Evolutionary conservation across 2,329 filamentous ascomycete genomes (phyloP), one percentile per base, ranked within the genome.

Genomic region (Ascochyta lentis): DNA sequence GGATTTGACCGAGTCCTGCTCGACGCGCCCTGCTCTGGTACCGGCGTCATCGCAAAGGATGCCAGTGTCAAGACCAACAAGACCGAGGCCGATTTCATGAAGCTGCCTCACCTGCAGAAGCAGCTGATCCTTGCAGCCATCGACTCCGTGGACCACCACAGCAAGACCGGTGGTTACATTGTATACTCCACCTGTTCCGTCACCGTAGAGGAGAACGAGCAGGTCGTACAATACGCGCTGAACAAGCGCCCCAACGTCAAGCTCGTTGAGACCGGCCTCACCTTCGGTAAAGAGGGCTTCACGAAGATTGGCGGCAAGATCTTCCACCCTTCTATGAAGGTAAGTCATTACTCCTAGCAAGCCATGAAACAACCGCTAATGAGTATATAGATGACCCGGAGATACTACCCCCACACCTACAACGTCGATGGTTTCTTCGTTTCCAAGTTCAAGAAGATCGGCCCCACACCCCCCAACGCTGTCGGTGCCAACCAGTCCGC

Each of bases 61-160:
- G 86, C 94, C 29, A 92, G 89, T 63, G 92, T 99, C 66, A 99
- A 99, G 84, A 98, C 94, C 23, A 98, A 97, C 82, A 98, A 98
- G 83, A 96, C 91, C 10, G 92, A 96, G 74, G 89, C 89, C 63
- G 95, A 99, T 77, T 99, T 99, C 81, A 86, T 97, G 76, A 87
- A 89, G 70, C 86, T 99, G 48, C 93, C 95, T 0, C 95, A 99
- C 77, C 85, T 92, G 56, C 95, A 99, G 78, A 97, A 97, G 77
- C 93, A 98, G 78, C 84, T 99, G 52, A 81, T 99, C 12, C 85
- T 99, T 26, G 87, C 92, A 7, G 95, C 95, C 44, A 96, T 99
- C 61, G 95, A 99, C 79, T 96, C 91, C 0, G 91, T 96, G 15
- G 92, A 97, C 75, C 93, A 97, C 73, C 81, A 87, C 46, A 92